Percentiles rank a stretch among this genome's conserved stretches.
Evolutionary conservation across 768 basidiomycete genomes (phyloP).

Genomic region (Kwoniella heveanensis): DNA sequence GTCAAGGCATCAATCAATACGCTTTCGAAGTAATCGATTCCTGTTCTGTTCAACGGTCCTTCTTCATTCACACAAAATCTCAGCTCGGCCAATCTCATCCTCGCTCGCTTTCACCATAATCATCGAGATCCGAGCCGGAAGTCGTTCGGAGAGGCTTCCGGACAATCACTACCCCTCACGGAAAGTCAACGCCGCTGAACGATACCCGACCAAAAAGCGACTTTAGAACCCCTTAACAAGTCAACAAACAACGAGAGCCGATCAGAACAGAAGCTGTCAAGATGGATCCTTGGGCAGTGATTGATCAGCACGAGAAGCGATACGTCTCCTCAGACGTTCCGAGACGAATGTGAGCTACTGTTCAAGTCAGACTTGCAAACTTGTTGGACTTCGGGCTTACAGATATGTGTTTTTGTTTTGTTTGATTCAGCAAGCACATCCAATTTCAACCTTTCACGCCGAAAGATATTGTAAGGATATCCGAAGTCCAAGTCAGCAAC

Average conservation of each 20-base stretch:
- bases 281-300: conserved; percentile 24
- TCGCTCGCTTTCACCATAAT: neutral
- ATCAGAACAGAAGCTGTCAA: conserved; percentile 8
- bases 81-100: neutral
- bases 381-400: neutral
- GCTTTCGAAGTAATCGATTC: no score
- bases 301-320: conserved; percentile 52
- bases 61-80: no score
- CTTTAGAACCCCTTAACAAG: neutral
- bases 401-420: neutral
- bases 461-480: conserved; percentile 91
- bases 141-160: conserved; percentile 30
- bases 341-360: conserved; percentile 55
- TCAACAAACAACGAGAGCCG: no score
- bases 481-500: conserved; percentile 94
- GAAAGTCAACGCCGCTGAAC: no score
- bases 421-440: conserved; percentile 75
- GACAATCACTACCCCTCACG: conserved; percentile 5
- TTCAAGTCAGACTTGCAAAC: neutral
- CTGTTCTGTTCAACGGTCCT: no score
- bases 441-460: conserved; percentile 93
- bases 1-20: no score
- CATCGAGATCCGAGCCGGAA: conserved; percentile 14
- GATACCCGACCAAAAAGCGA: neutral
- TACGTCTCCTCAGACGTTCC: conserved; percentile 57